Conservation (phyloP, 164 flowering plant genomes). For the Piper longum region DNA sequence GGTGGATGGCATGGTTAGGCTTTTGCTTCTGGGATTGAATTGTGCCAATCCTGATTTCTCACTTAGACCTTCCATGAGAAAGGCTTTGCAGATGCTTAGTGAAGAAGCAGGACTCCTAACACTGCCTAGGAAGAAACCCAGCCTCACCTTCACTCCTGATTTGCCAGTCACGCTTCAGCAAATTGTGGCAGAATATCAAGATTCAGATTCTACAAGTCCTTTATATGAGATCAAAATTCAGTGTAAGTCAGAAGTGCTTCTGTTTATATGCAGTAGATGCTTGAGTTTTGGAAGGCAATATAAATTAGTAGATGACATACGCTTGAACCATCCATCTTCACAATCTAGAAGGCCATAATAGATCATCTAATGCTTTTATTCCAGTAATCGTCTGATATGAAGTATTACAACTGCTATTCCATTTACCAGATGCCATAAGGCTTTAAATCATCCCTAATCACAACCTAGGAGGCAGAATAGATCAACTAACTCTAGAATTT, state of each 20-base stretch:
- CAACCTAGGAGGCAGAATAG: too few species aligned
- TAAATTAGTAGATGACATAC: too few species aligned
- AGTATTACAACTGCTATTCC: too few species aligned
- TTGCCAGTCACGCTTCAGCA: slow-evolving; percentile 50
- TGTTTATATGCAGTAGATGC: not conserved
- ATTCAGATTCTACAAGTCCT: slow-evolving; percentile 6
- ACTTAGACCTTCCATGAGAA: slow-evolving; percentile 76
- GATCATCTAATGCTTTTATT: too few species aligned
- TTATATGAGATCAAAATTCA: slow-evolving; percentile 19
- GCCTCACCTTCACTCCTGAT: slow-evolving; percentile 43
- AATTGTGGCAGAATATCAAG: slow-evolving; percentile 57
- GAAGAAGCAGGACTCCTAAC: slow-evolving; percentile 34
- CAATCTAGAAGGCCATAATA: too few species aligned
- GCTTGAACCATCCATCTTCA: too few species aligned
- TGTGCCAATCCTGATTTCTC: slow-evolving; percentile 66
- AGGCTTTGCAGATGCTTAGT: slow-evolving; percentile 71
- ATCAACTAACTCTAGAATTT: too few species aligned
- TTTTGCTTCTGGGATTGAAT: slow-evolving; percentile 69
- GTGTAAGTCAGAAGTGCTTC: slow-evolving; percentile 1
- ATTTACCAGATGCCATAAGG: too few species aligned
- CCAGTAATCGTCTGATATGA: too few species aligned
- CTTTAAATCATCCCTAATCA: too few species aligned
- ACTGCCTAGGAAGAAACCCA: slow-evolving; percentile 60
- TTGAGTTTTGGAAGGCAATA: too few species aligned
- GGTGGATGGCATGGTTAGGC: slow-evolving; percentile 51